phyloP scores from a whole-genome alignment of 2,329 filamentous ascomycete species.

The Ascocoryne sarcoides region DNA sequence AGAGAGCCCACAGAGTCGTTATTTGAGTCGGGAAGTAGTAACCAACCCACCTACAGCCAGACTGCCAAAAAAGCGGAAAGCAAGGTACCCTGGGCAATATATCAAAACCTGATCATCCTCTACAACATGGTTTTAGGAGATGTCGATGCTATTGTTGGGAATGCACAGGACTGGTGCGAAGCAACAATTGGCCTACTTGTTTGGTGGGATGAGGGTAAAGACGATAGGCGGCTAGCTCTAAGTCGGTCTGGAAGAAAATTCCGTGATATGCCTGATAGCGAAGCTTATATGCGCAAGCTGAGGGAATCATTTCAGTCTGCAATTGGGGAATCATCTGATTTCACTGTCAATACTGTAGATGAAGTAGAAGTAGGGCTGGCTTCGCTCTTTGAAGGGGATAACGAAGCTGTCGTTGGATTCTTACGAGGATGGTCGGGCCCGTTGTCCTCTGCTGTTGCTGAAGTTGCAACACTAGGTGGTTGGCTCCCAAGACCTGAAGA shows the following conservation, averaged over 20 bases:
- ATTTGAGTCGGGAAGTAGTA: constrained; percentile 41
- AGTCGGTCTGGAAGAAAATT: constrained; percentile 17
- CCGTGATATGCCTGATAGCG: constrained; percentile 30
- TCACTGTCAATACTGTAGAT: constrained; percentile 68
- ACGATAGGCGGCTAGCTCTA: constrained; percentile 31
- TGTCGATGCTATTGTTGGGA: constrained; percentile 63
- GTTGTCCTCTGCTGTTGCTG: constrained; percentile 67
- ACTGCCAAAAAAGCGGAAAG: constrained; percentile 69
- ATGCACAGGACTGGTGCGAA: constrained; percentile 86
- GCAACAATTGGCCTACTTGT: constrained; percentile 73
- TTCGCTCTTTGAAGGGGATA: constrained; percentile 73
- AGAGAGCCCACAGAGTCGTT: constrained; percentile 32
- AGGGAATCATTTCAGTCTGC: constrained; percentile 58
- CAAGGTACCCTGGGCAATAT: constrained; percentile 81
- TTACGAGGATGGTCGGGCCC: constrained; percentile 74
- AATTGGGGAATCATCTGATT: constrained; percentile 58
- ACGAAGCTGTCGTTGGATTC: constrained; percentile 66
- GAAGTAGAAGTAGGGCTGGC: constrained; percentile 74
- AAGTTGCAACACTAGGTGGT: constrained; percentile 72
- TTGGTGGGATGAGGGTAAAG: constrained; percentile 85
- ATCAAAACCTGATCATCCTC: constrained; percentile 71
- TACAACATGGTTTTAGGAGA: constrained; percentile 77
- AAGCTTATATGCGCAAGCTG: constrained; percentile 67
- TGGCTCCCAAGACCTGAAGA: constrained; percentile 63
- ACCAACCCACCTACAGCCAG: constrained; percentile 41